Base-by-base conservation (phyloP, 768 basidiomycete species). In the Tricholoma furcatifolium region DNA sequence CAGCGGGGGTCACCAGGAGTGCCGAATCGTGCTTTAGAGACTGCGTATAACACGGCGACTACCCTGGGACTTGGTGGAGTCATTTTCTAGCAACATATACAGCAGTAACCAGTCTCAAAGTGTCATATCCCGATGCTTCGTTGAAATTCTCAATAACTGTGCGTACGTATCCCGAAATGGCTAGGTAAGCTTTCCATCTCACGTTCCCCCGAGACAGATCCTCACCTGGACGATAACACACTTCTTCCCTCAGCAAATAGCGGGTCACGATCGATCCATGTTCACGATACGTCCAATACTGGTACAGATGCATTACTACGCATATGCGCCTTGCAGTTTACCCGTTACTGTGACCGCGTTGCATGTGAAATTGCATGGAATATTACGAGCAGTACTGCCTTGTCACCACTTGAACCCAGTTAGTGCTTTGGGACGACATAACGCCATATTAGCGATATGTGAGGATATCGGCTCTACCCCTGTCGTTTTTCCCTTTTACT, bases 331-430 rank as follows among this genome's bases (percentile, higher is more conserved):
- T 1, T 70, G 65, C 9, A 65, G 65, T 20, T 67, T 67, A 24
- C 74, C 74, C 11, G 62, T 76, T 21, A 71, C 68, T 2, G 72
- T 76, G 72, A 70, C 66, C 3, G 72, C 66, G 1, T 55, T 5
- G 74, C 67, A 0, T 76, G 74, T 44, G 65, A 70, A 46, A 73
- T 74, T 20, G 65, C 65, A 14, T 74, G 74, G 73, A 67, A 63
- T 6, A 55, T 74, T 24, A 55, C 47, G 0, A 59, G 57, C 10
- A 65, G 67, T 5, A 71, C 71, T 17, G 72, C 73, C 4, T 66
- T 70, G 9, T 62, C 70, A 9, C 73, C 73, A 1, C 73, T 73
- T 0, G 18, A n/a, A n/a, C n/a, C n/a, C n/a, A n/a, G n/a, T n/a
- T n/a, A n/a, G n/a, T n/a, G n/a, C n/a, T n/a, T n/a, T n/a, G n/a